Conservation (phyloP, 2,329 filamentous ascomycete genomes). For the Cladosporium velox region DNA sequence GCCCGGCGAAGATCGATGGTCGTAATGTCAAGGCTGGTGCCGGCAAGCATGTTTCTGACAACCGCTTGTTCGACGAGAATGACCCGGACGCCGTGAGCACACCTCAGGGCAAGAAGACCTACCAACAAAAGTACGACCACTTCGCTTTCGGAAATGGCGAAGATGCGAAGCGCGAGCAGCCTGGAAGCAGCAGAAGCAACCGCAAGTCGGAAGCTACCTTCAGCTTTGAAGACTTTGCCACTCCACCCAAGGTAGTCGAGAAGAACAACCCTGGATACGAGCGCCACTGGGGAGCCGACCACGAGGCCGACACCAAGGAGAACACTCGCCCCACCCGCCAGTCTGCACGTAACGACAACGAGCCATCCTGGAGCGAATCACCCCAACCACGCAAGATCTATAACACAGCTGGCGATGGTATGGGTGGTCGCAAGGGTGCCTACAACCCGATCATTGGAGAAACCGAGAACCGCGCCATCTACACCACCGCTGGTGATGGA, state of each 20-base stretch:
- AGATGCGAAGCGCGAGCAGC: conserved; percentile 34
- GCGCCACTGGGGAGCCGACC: conserved; percentile 75
- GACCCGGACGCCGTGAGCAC: conserved; percentile 46
- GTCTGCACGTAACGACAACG: background rate
- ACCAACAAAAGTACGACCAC: conserved; percentile 80
- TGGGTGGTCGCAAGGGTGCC: conserved; percentile 58
- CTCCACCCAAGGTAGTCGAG: conserved; percentile 72
- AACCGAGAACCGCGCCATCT: conserved; percentile 34
- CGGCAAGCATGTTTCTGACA: conserved; percentile 53
- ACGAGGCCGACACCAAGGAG: conserved; percentile 56
- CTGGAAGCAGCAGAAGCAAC: conserved; percentile 35
- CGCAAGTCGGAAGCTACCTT: conserved; percentile 69
- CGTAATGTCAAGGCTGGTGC: conserved; percentile 51
- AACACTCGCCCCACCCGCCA: conserved; percentile 11
- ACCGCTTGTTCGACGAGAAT: conserved; percentile 60
- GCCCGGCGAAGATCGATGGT: conserved; percentile 39
- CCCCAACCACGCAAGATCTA: conserved; percentile 37
- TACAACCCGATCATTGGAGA: conserved; percentile 16
- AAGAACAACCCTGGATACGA: conserved; percentile 69
- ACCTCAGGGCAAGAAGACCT: conserved; percentile 58
- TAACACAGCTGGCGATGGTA: conserved; percentile 53
- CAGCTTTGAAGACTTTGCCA: conserved; percentile 85
- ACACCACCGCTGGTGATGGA: conserved; percentile 49
- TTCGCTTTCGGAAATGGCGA: conserved; percentile 76
- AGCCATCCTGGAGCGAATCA: conserved; percentile 48